Conservation (phyloP, 352 stramenopile genomes). For the Phytophthora megakarya region DNA sequence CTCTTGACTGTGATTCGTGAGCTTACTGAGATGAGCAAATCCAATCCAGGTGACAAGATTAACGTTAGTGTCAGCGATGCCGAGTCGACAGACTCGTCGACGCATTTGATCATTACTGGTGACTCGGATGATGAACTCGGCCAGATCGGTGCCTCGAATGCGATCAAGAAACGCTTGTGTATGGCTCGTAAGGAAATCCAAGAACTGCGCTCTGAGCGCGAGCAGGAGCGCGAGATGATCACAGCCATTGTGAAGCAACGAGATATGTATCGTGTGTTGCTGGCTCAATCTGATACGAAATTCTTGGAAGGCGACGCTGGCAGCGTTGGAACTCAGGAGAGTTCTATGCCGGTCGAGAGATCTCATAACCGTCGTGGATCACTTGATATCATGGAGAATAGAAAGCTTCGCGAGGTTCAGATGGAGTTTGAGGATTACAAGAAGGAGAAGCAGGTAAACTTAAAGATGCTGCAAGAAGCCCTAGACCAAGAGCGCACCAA, state of each 20-base stretch:
- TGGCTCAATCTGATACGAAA: constrained; percentile 89
- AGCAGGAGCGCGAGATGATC: constrained; percentile 90
- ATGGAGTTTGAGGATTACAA: constrained; percentile 81
- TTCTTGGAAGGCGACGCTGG: constrained; percentile 42
- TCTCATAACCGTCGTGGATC: constrained; percentile 32
- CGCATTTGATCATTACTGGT: constrained; percentile 61
- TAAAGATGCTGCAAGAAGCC: constrained; percentile 71
- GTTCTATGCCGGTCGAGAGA: constrained; percentile 13
- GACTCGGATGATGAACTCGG: constrained; percentile 71
- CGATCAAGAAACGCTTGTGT: constrained; percentile 63
- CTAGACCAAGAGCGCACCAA: constrained; percentile 63
- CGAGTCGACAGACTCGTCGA: constrained; percentile 27
- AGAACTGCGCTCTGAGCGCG: constrained; percentile 71
- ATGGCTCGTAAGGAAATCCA: constrained; percentile 77
- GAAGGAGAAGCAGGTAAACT: constrained; percentile 70
- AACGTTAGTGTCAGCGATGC: constrained; percentile 17
- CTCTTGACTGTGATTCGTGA: constrained; percentile 83
- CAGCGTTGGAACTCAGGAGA: constrained; percentile 9
- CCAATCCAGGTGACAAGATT: constrained; percentile 20
- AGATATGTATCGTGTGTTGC: constrained; percentile 94
- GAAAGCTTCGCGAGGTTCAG: constrained; percentile 62
- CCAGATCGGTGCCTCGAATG: constrained; percentile 29
- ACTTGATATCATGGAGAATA: constrained; percentile 43
- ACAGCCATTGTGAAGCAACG: constrained; percentile 95
- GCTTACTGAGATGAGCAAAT: constrained; percentile 60